Evolutionary conservation across 2,329 filamentous ascomycete genomes (phyloP), one percentile per base, ranked within the genome.

Genomic region (Aspergillus sp.): DNA sequence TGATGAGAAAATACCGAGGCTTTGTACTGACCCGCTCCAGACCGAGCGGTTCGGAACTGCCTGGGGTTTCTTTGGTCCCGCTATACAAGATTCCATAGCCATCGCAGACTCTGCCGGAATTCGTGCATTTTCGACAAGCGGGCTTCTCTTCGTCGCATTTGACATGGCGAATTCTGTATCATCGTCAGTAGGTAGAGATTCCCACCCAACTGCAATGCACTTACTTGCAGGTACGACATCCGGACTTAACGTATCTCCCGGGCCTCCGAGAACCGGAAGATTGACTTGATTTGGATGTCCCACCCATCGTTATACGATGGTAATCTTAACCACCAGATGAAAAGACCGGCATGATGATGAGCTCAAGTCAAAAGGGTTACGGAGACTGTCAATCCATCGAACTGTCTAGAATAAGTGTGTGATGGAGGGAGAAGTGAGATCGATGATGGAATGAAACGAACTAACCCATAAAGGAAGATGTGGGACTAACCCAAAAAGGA

Each of bases 21-120:
- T 7, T 36, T 11, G 32, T 29, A 14, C 32, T 10, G 3, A 16
- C 16, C 12, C 16, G 36, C 36, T 42, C 16, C 36, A 42, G 36
- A n/a, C 36, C 16, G 6, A 42, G 16, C 12, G 36, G 36, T 14
- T 6, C 36, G 36, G 36, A n/a, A n/a, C 4, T n/a, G 11, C n/a
- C 31, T 24, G 18, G 26, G 31, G 12, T 11, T 22, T 3, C 26
- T 53, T 32, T 42, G 18, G 10, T 6, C 10, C 71, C 73, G 4
- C 75, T 73, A 24, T 76, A 75, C 75, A 75, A 76, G 46, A 80
- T 69, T 0, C 77, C 78, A 60, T 80, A 80, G 14, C 79, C 78
- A 54, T 80, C 67, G 24, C 51, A 53, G 18, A 31, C 16, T 14
- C 51, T 20, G n/a, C 51, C 51, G 2, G 18, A 39, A 42, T 7